These are phyloP conservation scores for Coniochaeta ligniaria DNA, from an alignment of 2,329 filamentous ascomycete genomes.

Conservation along the genomic window DNA sequence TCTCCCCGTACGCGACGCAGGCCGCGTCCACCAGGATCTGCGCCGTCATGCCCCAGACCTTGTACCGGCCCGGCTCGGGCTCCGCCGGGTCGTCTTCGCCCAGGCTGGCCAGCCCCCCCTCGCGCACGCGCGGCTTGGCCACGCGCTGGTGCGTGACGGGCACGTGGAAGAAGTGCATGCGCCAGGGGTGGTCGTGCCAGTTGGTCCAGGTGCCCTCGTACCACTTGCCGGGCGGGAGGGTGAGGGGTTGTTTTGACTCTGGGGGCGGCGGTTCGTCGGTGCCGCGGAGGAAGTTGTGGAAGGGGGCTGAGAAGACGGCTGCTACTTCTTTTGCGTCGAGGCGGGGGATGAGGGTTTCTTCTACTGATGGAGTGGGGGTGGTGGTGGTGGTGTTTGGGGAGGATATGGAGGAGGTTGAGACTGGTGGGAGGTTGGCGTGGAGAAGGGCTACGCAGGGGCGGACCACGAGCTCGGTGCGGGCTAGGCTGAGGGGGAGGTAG, in stretches of 20 bases:
- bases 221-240: slow-evolving; percentile 57
- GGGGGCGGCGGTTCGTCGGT: slow-evolving; percentile 39
- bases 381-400: slow-evolving; percentile 11
- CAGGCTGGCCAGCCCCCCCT: slow-evolving; percentile 34
- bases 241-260: slow-evolving; percentile 32
- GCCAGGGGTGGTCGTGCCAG: slow-evolving; percentile 75
- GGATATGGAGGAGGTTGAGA: slow-evolving; percentile 4
- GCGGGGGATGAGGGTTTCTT: slow-evolving; percentile 67
- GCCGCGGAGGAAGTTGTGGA: slow-evolving; percentile 69
- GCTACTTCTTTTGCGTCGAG: slow-evolving; percentile 88
- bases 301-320: slow-evolving; percentile 85
- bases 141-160: slow-evolving; percentile 67
- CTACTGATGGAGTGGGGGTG: slow-evolving; percentile 38
- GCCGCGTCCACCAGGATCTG: slow-evolving; percentile 85
- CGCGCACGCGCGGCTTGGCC: slow-evolving; percentile 41
- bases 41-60: slow-evolving; percentile 94
- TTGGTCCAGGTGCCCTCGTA: slow-evolving; percentile 78
- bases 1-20: slow-evolving; percentile 71
- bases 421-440: slow-evolving; percentile 46
- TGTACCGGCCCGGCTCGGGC: slow-evolving; percentile 53
- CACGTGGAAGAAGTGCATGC: slow-evolving; percentile 87
- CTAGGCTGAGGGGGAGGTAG: slow-evolving; percentile 69
- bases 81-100: slow-evolving; percentile 37
- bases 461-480: slow-evolving; percentile 66
- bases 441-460: slow-evolving; percentile 74